Conservation (phyloP, 75 land plant species). For the Adiantum capillusveneris region DNA sequence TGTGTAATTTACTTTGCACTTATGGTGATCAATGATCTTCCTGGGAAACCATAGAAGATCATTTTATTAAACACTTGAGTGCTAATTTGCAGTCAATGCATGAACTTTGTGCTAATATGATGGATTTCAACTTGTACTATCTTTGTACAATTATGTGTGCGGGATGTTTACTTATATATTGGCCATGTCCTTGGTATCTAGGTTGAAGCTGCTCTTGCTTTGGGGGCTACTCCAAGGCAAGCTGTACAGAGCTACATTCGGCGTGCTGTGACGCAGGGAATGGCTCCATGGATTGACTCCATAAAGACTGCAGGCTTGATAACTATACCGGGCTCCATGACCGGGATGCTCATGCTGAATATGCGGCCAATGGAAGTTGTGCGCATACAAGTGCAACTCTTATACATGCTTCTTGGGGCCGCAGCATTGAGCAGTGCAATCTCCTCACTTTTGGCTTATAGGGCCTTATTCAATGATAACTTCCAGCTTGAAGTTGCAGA, state of each 20-base stretch:
- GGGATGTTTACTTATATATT: background rate
- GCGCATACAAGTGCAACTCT: slow-evolving; percentile 7
- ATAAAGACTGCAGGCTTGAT: slow-evolving; percentile 5
- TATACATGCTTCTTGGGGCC: slow-evolving; percentile 9
- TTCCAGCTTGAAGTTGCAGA: slow-evolving; percentile 5
- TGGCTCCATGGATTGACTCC: slow-evolving; percentile 10
- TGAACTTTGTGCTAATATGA: too few species aligned
- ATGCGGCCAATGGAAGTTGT: slow-evolving; percentile 2
- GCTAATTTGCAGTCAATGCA: too few species aligned
- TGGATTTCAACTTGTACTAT: background rate
- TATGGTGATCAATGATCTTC: too few species aligned
- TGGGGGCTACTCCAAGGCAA: slow-evolving; percentile 7
- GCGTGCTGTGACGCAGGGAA: slow-evolving; percentile 7
- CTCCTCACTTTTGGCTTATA: background rate
- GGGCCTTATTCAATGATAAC: background rate
- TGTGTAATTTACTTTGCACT: background rate
- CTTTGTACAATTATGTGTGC: background rate
- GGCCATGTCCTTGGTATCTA: background rate
- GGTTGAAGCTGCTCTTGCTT: slow-evolving; percentile 11
- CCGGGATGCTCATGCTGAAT: slow-evolving; percentile 10
- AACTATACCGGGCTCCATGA: slow-evolving; percentile 9
- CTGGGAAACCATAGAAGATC: too few species aligned
- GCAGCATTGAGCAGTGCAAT: slow-evolving; percentile 7
- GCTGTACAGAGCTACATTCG: slow-evolving; percentile 6
- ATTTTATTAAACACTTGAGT: too few species aligned